Percentiles rank a stretch among this genome's conserved stretches.
These are phyloP conservation scores for Penicillium olsonii DNA, from an alignment of 2,329 filamentous ascomycete genomes.

Conservation along the genomic window DNA sequence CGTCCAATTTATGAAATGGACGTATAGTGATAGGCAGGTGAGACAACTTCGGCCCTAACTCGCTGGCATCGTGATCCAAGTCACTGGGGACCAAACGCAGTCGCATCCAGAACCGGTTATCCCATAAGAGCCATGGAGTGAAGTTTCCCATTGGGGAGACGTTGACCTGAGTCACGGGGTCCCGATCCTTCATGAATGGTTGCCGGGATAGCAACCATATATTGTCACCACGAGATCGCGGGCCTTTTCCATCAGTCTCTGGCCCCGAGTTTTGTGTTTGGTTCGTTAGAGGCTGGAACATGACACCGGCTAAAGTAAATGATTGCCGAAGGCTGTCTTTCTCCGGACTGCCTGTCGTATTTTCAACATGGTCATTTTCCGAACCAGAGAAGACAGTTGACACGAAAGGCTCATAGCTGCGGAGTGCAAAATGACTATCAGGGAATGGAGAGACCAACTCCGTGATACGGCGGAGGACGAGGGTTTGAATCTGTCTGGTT, in stretches of 20 bases:
- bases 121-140: constrained; percentile 46
- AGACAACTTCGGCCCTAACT: background rate
- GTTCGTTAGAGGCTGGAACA: constrained; percentile 45
- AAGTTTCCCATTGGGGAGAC: constrained; percentile 12
- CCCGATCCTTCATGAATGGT: constrained; percentile 35
- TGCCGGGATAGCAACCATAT: constrained; percentile 42
- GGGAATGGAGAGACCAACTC: constrained; percentile 51
- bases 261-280: constrained; percentile 1
- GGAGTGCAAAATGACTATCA: constrained; percentile 43
- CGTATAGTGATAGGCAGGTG: constrained; percentile 41
- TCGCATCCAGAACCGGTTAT: constrained; percentile 59
- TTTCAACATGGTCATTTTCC: background rate
- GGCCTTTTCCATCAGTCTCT: background rate
- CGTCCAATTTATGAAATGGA: constrained; percentile 37
- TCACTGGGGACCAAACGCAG: constrained; percentile 35
- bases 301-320: constrained; percentile 52
- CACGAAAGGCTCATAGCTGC: constrained; percentile 45
- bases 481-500: constrained; percentile 38
- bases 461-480: constrained; percentile 51
- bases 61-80: background rate
- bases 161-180: constrained; percentile 23
- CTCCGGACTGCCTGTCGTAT: background rate
- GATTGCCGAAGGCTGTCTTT: constrained; percentile 35
- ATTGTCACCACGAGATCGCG: constrained; percentile 17
- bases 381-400: constrained; percentile 42